phyloP scores from a whole-genome alignment of 768 basidiomycete genomes.

The Terana coerulea region DNA sequence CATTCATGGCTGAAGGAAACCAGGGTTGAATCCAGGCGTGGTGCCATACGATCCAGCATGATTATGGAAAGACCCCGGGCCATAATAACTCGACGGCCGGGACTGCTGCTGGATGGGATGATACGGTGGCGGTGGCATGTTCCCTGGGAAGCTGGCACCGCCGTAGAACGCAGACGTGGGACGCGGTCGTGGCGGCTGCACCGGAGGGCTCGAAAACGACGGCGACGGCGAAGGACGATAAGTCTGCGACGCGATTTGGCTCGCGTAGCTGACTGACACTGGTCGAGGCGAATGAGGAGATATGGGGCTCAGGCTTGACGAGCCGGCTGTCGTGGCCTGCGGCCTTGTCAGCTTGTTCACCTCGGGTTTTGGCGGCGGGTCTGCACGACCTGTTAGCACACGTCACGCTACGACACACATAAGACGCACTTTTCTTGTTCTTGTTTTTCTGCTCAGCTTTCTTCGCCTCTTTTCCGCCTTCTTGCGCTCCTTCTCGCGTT shows the following conservation, averaged over 20 bases:
- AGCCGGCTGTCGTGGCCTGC: no score
- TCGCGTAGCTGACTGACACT: no score
- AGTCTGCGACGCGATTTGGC: no score
- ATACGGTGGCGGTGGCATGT: neutral
- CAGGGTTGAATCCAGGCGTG: neutral
- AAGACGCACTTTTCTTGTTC: slow-evolving; percentile 26
- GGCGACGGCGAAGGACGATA: neutral
- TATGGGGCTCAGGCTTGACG: no score
- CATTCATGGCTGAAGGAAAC: neutral
- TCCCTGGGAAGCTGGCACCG: neutral
- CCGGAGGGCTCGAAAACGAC: neutral
- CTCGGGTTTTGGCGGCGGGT: neutral
- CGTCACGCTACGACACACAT: neutral
- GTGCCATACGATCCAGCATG: neutral
- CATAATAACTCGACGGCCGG: slow-evolving; percentile 4
- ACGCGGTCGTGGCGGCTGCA: neutral
- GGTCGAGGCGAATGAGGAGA: no score
- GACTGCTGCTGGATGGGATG: neutral
- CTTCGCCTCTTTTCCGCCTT: slow-evolving; percentile 22
- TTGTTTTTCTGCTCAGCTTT: slow-evolving; percentile 30
- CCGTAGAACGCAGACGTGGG: neutral
- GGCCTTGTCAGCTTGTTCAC: slow-evolving; percentile 7
- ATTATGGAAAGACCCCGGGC: neutral
- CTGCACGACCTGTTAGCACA: neutral
- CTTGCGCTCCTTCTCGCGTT: slow-evolving; percentile 29